A percentile compares a stretch with the other conserved stretches of the same genome.
Conservation (phyloP, 2,329 filamentous ascomycete genomes). For the Fusarium palustre region DNA sequence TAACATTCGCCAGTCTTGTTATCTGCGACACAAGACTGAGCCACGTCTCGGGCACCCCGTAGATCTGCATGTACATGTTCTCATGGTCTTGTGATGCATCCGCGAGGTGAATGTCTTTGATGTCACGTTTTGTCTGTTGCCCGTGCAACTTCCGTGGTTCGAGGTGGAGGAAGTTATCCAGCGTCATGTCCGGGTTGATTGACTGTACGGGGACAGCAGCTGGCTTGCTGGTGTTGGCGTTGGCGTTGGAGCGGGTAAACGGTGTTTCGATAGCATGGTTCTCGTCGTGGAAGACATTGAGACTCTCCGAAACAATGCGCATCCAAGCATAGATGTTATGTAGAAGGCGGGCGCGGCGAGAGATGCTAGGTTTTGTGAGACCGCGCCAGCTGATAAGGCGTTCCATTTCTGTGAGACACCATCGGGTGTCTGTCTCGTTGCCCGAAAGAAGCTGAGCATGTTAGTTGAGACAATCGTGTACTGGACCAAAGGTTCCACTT, state of each 20-base stretch:
- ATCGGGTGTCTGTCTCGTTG: conserved; percentile 30
- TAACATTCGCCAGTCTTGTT: conserved; percentile 36
- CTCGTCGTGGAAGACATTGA: conserved; percentile 33
- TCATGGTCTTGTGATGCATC: conserved; percentile 34
- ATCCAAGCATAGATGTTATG: conserved; percentile 45
- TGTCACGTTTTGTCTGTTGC: conserved; percentile 16
- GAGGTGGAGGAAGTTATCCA: conserved; percentile 39
- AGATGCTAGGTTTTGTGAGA: conserved; percentile 35
- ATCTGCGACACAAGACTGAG: conserved; percentile 41
- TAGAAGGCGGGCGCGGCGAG: conserved; percentile 33
- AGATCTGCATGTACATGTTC: conserved; percentile 45
- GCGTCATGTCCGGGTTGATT: conserved; percentile 31
- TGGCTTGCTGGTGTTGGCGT: background rate
- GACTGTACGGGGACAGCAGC: conserved; percentile 15
- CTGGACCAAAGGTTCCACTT: background rate
- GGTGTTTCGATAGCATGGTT: conserved; percentile 29
- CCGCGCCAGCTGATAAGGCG: conserved; percentile 39
- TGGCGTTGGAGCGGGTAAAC: background rate
- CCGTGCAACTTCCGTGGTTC: conserved; percentile 35
- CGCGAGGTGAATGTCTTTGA: conserved; percentile 38
- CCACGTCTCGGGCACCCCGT: conserved; percentile 42
- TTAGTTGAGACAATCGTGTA: accelerated
- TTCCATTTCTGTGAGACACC: conserved; percentile 42
- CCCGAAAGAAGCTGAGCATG: conserved; percentile 21
- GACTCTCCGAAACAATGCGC: conserved; percentile 42